Base-by-base conservation (phyloP, 1,284 basidiomycete genomes). In the Crocinoboletus sp. region DNA sequence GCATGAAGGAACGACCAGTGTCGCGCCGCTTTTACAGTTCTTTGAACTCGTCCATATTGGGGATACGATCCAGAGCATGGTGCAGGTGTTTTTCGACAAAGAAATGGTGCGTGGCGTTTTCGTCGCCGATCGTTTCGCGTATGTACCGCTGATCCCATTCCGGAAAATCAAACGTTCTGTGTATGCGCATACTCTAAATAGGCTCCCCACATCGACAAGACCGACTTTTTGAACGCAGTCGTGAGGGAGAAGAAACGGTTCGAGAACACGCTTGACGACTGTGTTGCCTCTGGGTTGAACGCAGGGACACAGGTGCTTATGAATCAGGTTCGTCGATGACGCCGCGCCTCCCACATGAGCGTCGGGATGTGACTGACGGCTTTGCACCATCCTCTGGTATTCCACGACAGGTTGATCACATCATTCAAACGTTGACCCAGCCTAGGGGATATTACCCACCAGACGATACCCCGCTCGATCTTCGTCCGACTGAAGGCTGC, bases 31-130 rank as follows among this genome's bases (percentile, higher is more conserved):
- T 2, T 71, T 97, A 34, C 94, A 98, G 65, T 99, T 99, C 68
- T 98, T 99, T 56, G 95, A 98, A 70, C 74, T 99, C 13, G 94
- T 96, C 0, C 95, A 99, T 69, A 76, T 98, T 13, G 96, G 93
- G 0, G 95, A 99, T 64, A 99, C 92, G 15, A 97, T 99, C 40
- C 91, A 94, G 68, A 91, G 88, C 22, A 96, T 99, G 84, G 82
- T 96, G 2, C 92, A 98, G 56, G 95, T 98, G 2, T 99, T 95
- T 67, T 99, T 94, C 60, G 94, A 98, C 60, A 94, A 94, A 61
- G 94, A 96, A 59, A 71, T 98, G 61, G 89, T 88, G 44, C 22
- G 74, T 43, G 1, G 2, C 4, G 5, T n/a, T n/a, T n/a, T n/a
- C n/a, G n/a, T n/a, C n/a, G n/a, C n/a, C n/a, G n/a, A n/a, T n/a